Evolutionary conservation across 768 basidiomycete species (phyloP).

Genomic region (Tulasnella sp.): DNA sequence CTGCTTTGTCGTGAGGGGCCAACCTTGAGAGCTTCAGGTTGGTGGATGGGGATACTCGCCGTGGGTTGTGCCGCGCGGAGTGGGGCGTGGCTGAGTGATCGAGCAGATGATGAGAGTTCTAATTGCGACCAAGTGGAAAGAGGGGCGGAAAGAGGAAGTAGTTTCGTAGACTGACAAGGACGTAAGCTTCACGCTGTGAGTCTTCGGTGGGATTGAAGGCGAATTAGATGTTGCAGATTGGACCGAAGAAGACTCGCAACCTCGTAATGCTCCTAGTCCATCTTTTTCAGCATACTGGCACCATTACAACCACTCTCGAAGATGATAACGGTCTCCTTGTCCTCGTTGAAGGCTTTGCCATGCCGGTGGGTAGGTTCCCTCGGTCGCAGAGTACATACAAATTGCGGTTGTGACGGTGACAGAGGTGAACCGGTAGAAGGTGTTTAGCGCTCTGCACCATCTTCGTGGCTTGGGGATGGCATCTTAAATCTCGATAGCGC

Average conservation of each 20-base stretch:
- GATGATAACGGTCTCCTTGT: too few species aligned
- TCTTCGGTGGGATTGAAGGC: too few species aligned
- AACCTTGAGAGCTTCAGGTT: slow-evolving; percentile 78
- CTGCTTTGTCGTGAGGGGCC: slow-evolving; percentile 82
- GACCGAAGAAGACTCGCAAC: slow-evolving; percentile 50
- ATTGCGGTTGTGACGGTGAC: too few species aligned
- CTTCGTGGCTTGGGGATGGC: too few species aligned
- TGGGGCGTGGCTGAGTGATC: slow-evolving; percentile 77
- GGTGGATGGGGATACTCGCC: too few species aligned
- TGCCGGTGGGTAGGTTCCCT: too few species aligned
- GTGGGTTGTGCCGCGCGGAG: slow-evolving; percentile 82
- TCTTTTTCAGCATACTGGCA: slow-evolving; percentile 83
- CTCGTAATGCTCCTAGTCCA: slow-evolving; percentile 93
- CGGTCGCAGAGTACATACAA: too few species aligned
- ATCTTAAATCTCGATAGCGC: too few species aligned
- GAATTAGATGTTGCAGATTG: not conserved
- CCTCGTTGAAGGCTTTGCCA: too few species aligned
- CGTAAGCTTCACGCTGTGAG: slow-evolving; percentile 36
- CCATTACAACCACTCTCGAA: slow-evolving; percentile 96
- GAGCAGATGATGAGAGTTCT: slow-evolving; percentile 77
- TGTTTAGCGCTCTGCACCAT: too few species aligned
- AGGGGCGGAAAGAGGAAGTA: slow-evolving; percentile 99
- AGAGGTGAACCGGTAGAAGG: too few species aligned
- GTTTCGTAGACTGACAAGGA: slow-evolving; percentile 92
- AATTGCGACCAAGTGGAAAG: slow-evolving; percentile 88